phyloP scores from a whole-genome alignment of 1,284 basidiomycete species.

The Omphalotus olearius region DNA sequence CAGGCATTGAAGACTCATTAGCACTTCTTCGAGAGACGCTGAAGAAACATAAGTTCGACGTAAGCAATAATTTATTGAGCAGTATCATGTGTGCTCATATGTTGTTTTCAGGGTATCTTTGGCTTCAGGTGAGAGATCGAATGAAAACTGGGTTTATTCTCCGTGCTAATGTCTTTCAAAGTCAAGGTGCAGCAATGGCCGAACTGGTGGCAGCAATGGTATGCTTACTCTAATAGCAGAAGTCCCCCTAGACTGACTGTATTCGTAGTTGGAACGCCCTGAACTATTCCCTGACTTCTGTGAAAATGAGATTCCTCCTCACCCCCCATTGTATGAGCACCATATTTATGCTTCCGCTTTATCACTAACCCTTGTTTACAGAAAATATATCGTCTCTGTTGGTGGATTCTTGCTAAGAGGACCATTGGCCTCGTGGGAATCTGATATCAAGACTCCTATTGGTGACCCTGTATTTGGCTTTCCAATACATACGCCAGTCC shows the following conservation, averaged over 20 bases:
- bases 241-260: not conserved
- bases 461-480: slow-evolving; percentile 3
- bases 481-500: slow-evolving; percentile 8
- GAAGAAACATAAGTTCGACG: slow-evolving; percentile 9
- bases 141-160: not conserved
- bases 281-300: slow-evolving; percentile 11
- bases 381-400: slow-evolving; percentile 11
- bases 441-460: not conserved
- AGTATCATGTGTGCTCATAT: not conserved
- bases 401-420: slow-evolving; percentile 14
- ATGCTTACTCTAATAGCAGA: not conserved
- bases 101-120: slow-evolving; percentile 8
- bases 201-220: slow-evolving; percentile 13
- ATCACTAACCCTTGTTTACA: not conserved
- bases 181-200: slow-evolving; percentile 14
- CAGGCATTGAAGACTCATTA: slow-evolving; percentile 5
- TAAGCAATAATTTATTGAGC: not conserved
- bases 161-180: not conserved
- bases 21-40: slow-evolving; percentile 4
- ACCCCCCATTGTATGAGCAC: slow-evolving; percentile 9
- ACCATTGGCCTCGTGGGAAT: slow-evolving; percentile 12
- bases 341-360: not conserved
- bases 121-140: not conserved
- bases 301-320: slow-evolving; percentile 10
- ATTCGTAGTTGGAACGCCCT: slow-evolving; percentile 10